phyloP scores from a whole-genome alignment of 1,284 basidiomycete genomes.

The Bondarzewia mesenterica region DNA sequence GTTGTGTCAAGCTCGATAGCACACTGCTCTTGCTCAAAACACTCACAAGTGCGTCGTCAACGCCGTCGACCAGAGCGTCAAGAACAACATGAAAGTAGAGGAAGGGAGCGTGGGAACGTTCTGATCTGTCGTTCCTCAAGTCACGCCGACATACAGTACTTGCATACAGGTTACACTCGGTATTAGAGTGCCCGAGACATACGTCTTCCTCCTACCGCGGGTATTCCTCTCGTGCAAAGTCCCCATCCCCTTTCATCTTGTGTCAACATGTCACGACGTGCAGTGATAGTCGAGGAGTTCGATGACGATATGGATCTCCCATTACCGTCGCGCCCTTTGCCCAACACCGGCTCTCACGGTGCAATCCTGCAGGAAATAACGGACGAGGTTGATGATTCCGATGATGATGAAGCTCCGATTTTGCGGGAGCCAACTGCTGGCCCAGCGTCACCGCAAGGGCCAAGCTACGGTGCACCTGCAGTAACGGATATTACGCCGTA shows the following conservation, averaged over 20 bases:
- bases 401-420: constrained; percentile 23
- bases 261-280: constrained; percentile 1
- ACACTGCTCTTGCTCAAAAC: background rate
- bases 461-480: constrained; percentile 16
- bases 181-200: no score
- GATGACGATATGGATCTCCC: constrained; percentile 88
- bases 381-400: constrained; percentile 16
- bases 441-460: constrained; percentile 7
- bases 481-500: constrained; percentile 71
- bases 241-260: no score
- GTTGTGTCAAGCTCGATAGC: background rate
- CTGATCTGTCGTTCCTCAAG: background rate
- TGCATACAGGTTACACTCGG: no score
- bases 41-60: constrained; percentile 6
- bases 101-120: constrained; percentile 11
- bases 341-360: constrained; percentile 58
- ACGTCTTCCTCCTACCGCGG: no score
- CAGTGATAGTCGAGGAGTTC: constrained; percentile 60
- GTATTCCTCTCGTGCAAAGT: no score
- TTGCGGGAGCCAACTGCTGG: constrained; percentile 24
- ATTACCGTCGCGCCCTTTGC: constrained; percentile 55
- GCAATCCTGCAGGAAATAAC: constrained; percentile 71
- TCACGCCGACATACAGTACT: no score
- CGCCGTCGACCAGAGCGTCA: constrained; percentile 3
- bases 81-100: constrained; percentile 5